Evolutionary conservation across 495 filamentous ascomycete species (phyloP).

Genomic region (Arthonia radiata): DNA sequence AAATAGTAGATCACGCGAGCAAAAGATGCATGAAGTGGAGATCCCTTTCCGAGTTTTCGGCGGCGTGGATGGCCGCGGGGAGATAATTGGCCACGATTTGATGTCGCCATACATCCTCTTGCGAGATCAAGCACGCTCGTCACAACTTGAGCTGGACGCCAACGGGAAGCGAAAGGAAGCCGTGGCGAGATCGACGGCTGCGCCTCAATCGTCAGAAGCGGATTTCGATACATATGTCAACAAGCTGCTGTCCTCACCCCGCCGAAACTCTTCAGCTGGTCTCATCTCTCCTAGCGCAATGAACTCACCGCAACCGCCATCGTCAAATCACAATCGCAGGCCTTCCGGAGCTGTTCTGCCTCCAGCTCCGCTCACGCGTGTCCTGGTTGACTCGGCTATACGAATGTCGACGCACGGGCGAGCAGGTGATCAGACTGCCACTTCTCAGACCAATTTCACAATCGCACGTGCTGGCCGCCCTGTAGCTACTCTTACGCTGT

Average conservation of each 20-base stretch:
- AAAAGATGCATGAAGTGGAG: conserved; percentile 69
- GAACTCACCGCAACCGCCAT: conserved; percentile 8
- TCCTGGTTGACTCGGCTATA: conserved; percentile 26
- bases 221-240: conserved; percentile 63
- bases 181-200: conserved; percentile 6
- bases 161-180: conserved; percentile 5
- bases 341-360: conserved; percentile 29
- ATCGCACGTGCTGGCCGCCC: conserved; percentile 71
- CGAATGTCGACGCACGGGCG: conserved; percentile 23
- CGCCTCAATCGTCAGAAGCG: conserved; percentile 13
- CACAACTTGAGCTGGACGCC: conserved; percentile 18
- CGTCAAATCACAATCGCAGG: conserved; percentile 13
- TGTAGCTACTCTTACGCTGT: conserved; percentile 68
- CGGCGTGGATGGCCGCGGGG: conserved; percentile 51
- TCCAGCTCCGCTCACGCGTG: conserved; percentile 8
- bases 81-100: conserved; percentile 59
- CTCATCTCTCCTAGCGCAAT: conserved; percentile 42
- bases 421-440: background rate
- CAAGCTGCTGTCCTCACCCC: conserved; percentile 41
- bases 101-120: conserved; percentile 85
- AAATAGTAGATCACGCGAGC: conserved; percentile 42
- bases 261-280: conserved; percentile 26
- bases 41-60: conserved; percentile 88
- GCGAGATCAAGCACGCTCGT: conserved; percentile 52
- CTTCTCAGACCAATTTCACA: conserved; percentile 48